Base-by-base conservation (phyloP, 148 eudicot species). In the Nepenthes gracilis region DNA sequence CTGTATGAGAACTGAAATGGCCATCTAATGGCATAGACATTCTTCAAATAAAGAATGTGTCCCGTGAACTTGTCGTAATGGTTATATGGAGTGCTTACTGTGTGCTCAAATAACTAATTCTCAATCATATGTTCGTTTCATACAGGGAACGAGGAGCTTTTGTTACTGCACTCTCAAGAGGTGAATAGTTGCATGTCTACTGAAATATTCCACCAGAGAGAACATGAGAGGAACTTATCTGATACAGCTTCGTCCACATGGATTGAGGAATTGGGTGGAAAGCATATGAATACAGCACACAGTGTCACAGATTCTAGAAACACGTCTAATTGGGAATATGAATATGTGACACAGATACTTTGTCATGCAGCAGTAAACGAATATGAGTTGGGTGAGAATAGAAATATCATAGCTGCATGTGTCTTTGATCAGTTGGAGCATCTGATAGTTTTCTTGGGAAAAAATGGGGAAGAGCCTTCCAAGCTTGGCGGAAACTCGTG, bases 381-480 rank as follows among this genome's bases (percentile, higher is more conserved):
- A 63, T 69, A 70, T 58, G 53, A 66, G 2, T 64, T 84, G 40
- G 81, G 76, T 59, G 78, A 70, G 59, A 75, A 77, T 40, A 75
- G 65, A 63, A 60, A 64, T 15, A 60, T 74, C 43, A 75, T 93
- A 64, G 69, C 74, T 36, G 77, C 80, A 15, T 55, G 58, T 50
- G 69, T 88, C 61, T 93, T 80, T 57, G 82, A 84, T 61, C 72
- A 70, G 62, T 70, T 82, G 64, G 96, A 88, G 69, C 79, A 75
- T 74, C 78, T 60, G 64, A 72, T 70, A 56, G 55, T 34, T 33
- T 61, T 60, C 34, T 66, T 80, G 5, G 67, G 63, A 40, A 80
- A 74, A 61, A 67, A 60, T 57, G 47, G 54, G 62, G 87, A 84
- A 61, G 80, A 78, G n/a, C 60, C 57, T 57, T 63, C 78, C 62